Percentiles rank a stretch among this genome's conserved stretches.
These are phyloP conservation scores for Cardiosporidium cionae DNA, from an alignment of 169 alveolate species.

Conservation along the genomic window DNA sequence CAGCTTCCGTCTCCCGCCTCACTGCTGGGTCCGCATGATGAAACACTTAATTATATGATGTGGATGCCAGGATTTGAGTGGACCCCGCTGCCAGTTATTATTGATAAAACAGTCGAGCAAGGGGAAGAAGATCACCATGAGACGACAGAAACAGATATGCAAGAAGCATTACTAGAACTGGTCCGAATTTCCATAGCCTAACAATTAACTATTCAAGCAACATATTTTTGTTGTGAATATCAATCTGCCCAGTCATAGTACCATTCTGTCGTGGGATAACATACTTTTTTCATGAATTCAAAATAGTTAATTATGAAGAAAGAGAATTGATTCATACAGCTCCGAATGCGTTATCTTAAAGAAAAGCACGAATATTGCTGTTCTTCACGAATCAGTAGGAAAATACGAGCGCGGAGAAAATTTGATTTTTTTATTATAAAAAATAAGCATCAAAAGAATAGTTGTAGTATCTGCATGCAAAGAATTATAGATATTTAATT, in stretches of 20 bases:
- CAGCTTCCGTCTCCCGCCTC: conserved; percentile 49
- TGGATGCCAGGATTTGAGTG: conserved; percentile 63
- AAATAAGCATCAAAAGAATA: background rate
- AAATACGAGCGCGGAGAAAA: too few relatives aligned
- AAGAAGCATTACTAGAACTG: conserved; percentile 46
- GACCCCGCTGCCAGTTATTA: conserved; percentile 45
- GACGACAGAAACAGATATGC: conserved; percentile 21
- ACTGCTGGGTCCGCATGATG: conserved; percentile 51
- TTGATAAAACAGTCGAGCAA: conserved; percentile 29
- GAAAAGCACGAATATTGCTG: background rate
- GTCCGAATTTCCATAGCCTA: conserved; percentile 13
- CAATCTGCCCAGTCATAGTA: background rate
- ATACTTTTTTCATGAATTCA: background rate
- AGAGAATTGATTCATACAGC: background rate
- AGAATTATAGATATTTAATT: too few relatives aligned
- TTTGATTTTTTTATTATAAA: background rate
- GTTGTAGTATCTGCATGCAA: too few relatives aligned
- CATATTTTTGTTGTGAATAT: background rate
- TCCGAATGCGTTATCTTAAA: background rate
- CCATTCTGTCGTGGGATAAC: background rate
- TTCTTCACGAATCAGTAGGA: background rate
- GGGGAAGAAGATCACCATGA: conserved; percentile 15
- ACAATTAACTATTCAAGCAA: background rate
- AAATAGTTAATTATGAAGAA: background rate
- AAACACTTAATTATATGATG: conserved; percentile 46